Evolutionary conservation across 140 eudicot species (phyloP), one percentile per base, ranked within the genome.

Genomic region (Erigeron philadelphicus): DNA sequence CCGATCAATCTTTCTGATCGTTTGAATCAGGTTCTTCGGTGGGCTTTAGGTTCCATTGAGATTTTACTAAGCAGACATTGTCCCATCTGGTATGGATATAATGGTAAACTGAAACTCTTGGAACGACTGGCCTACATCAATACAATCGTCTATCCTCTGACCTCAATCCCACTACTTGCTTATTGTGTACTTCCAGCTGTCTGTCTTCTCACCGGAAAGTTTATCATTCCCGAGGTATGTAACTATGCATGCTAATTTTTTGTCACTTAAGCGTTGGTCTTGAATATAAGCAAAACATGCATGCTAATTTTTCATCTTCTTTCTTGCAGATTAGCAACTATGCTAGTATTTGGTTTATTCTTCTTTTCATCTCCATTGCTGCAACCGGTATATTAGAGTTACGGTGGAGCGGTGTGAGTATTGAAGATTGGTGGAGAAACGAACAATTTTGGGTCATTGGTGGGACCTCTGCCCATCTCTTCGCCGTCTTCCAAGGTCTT

Each of bases 1-100:
- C 90, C 90, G 6, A 82, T 82, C 80, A 85, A 85, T 80, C 88
- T 85, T 74, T 85, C 90, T 25, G 90, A 85, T 77, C 88, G 86
- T 60, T 67, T 86, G 65, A 78, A 86, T 58, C 92, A 86, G 50
- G 92, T 86, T 49, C 86, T 86, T 75, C 80, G 88, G 74, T 86
- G 88, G 88, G 92, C 92, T 25, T 71, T 86, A 54, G 92, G 92
- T 7, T 86, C 92, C 49, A 75, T 86, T 61, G 92, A 86, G 78
- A 86, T 86, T 54, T 63, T 83, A 38, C 75, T 86, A 19, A 86
- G 92, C 66, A 80, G 92, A 81, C 92, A 86, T 76, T 83, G 86
- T 54, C 92, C 92, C 45, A 86, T 86, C 21, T 86, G 92, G 92
- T 83, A 86, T 47, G 86, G 86, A 41, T 86, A 86, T 59, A 77